Evolutionary conservation across 192 early-diverging fungal genomes (phyloP), one percentile per base, ranked within the genome.

Genomic region (Backusella westeae): DNA sequence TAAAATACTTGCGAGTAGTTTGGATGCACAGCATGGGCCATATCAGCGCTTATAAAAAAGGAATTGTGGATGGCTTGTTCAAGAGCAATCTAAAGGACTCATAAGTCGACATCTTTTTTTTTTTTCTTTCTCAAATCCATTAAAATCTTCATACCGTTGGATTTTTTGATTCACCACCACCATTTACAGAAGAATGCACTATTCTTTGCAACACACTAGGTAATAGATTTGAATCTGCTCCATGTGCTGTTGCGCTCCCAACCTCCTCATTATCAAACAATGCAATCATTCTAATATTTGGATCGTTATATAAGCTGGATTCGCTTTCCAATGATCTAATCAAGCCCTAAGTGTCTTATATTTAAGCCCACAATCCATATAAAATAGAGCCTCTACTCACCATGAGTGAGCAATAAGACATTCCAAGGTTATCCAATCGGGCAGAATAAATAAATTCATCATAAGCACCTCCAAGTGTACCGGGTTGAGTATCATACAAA

Each of bases 221-320:
- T 34, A 96, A 83, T 73, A 99, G 82, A 75, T 94, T 93, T 7
- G 95, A 96, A 78, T 94, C 93, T 23, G 97, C 97, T 56, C 98
- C 98, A 78, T 97, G 93, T 6, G 96, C 96, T 34, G 95, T 92
- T 7, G 85, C 88, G 34, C 94, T 96, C 26, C 98, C 97, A 38
- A 99, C 91, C 78, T 99, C 98, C 83, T 99, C 98, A 86, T 99
- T 98, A 82, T 99, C 98, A 80, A 99, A 99, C 59, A 99, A 87
- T 12, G 93, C 85, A 41, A 97, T 86, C 59, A 99, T 83, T 52
- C 97, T 91, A 78, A 97, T 90, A 71, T 92, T 88, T 53, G 89
- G 72, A 69, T 95, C 94, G 35, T 87, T 80, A 29, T 80, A 84
- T 46, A 95, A 44, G 39, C 80, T 78, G 14, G 82, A 77, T 63